These are phyloP conservation scores for Ogataea nonfermentans DNA, from an alignment of 805 yeast species.

Conservation along the genomic window DNA sequence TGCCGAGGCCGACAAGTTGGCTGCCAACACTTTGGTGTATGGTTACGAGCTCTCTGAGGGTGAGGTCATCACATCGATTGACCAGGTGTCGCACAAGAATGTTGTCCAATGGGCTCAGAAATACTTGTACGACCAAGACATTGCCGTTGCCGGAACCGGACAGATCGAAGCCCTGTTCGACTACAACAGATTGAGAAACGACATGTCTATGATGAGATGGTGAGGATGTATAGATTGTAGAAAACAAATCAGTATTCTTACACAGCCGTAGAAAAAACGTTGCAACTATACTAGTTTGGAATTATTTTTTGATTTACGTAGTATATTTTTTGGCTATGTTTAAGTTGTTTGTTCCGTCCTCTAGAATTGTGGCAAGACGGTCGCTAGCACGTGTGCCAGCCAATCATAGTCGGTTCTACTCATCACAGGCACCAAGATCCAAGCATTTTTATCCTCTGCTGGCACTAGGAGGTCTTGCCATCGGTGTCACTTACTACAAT, in stretches of 20 bases:
- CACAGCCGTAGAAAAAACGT: slow-evolving; percentile 7
- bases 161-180: slow-evolving; percentile 82
- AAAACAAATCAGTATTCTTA: neutral
- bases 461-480: slow-evolving; percentile 30
- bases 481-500: slow-evolving; percentile 35
- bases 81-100: slow-evolving; percentile 57
- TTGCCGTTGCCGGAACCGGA: slow-evolving; percentile 82
- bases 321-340: slow-evolving; percentile 4
- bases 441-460: slow-evolving; percentile 28
- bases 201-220: slow-evolving; percentile 89
- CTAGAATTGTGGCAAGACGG: neutral
- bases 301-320: slow-evolving; percentile 6
- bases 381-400: slow-evolving; percentile 1
- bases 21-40: slow-evolving; percentile 53
- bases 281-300: neutral
- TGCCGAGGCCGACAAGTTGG: slow-evolving; percentile 52
- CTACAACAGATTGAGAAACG: slow-evolving; percentile 83
- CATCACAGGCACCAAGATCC: slow-evolving; percentile 12
- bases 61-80: slow-evolving; percentile 61
- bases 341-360: slow-evolving; percentile 5
- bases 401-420: slow-evolving; percentile 9
- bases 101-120: slow-evolving; percentile 72
- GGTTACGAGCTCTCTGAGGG: slow-evolving; percentile 62
- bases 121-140: slow-evolving; percentile 79
- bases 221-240: slow-evolving; percentile 26